phyloP scores from a whole-genome alignment of 1,139 yeast species.

The Suhomyces maxii region DNA sequence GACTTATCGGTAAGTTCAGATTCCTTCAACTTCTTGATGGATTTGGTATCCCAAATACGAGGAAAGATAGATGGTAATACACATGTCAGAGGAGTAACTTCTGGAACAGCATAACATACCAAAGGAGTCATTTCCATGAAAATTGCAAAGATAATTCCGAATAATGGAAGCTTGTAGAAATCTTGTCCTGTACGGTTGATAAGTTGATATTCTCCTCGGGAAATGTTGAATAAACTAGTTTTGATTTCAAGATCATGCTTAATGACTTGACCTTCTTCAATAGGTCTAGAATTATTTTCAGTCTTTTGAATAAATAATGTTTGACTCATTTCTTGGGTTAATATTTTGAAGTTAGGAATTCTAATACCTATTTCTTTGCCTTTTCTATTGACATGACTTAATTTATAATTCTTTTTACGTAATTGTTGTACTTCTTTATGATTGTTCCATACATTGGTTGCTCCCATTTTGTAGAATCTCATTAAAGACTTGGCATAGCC shows the following conservation, averaged over 20 bases:
- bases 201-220: slow-evolving; percentile 55
- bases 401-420: slow-evolving; percentile 21
- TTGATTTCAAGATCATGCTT: slow-evolving; percentile 14
- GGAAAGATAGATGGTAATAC: slow-evolving; percentile 53
- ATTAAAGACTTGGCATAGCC: slow-evolving; percentile 43
- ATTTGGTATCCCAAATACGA: slow-evolving; percentile 30
- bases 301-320: slow-evolving; percentile 32
- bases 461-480: slow-evolving; percentile 53
- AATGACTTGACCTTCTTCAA: slow-evolving; percentile 20
- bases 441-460: slow-evolving; percentile 51
- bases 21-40: slow-evolving; percentile 3
- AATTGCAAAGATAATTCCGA: slow-evolving; percentile 55
- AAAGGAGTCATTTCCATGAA: slow-evolving; percentile 68
- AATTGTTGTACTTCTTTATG: slow-evolving; percentile 23
- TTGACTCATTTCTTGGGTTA: slow-evolving; percentile 39
- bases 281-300: slow-evolving; percentile 22
- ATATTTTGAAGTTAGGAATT: slow-evolving; percentile 27
- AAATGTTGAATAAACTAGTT: slow-evolving; percentile 32
- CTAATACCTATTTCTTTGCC: slow-evolving; percentile 28
- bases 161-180: slow-evolving; percentile 59
- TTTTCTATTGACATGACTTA: slow-evolving; percentile 26
- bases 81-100: slow-evolving; percentile 70
- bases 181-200: slow-evolving; percentile 61
- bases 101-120: slow-evolving; percentile 58
- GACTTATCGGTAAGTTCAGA: neutral